These are phyloP conservation scores for Melanopsichium pennsylvanicum DNA, from an alignment of 1,284 basidiomycete genomes.

Conservation along the genomic window DNA sequence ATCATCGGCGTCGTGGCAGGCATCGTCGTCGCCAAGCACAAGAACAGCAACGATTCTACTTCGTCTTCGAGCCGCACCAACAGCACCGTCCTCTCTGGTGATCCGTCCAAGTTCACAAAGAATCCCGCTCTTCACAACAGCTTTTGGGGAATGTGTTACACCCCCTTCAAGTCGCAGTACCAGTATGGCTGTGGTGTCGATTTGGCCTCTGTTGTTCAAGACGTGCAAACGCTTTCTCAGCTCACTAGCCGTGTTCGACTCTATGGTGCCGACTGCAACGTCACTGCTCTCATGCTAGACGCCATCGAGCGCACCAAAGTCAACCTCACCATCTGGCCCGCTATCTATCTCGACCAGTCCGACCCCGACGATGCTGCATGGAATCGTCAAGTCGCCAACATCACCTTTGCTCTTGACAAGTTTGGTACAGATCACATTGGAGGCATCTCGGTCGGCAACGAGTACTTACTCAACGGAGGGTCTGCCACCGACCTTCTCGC, in stretches of 20 bases:
- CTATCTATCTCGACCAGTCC: constrained; percentile 29
- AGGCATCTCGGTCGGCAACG: constrained; percentile 42
- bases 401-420: constrained; percentile 33
- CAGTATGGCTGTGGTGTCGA: constrained; percentile 30
- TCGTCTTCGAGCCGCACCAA: constrained; percentile 11
- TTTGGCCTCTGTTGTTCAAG: constrained; percentile 27
- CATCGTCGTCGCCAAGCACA: constrained; percentile 28
- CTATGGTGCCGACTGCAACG: constrained; percentile 45
- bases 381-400: constrained; percentile 30
- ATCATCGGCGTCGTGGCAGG: constrained; percentile 29
- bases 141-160: constrained; percentile 43
- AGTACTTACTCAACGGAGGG: constrained; percentile 33
- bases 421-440: constrained; percentile 35
- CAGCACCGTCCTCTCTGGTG: constrained; percentile 15
- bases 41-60: constrained; percentile 2
- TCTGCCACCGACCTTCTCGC: constrained; percentile 24
- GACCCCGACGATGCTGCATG: constrained; percentile 26
- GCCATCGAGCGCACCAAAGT: constrained; percentile 41
- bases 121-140: constrained; percentile 30
- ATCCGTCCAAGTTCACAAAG: constrained; percentile 37
- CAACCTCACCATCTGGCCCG: constrained; percentile 39
- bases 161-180: constrained; percentile 38
- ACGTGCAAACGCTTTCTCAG: constrained; percentile 32
- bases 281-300: constrained; percentile 35
- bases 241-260: constrained; percentile 32